Percentiles rank a stretch among this genome's conserved stretches.
Evolutionary conservation across 148 eudicot species (phyloP).

Genomic region (Arctostaphylos glauca): DNA sequence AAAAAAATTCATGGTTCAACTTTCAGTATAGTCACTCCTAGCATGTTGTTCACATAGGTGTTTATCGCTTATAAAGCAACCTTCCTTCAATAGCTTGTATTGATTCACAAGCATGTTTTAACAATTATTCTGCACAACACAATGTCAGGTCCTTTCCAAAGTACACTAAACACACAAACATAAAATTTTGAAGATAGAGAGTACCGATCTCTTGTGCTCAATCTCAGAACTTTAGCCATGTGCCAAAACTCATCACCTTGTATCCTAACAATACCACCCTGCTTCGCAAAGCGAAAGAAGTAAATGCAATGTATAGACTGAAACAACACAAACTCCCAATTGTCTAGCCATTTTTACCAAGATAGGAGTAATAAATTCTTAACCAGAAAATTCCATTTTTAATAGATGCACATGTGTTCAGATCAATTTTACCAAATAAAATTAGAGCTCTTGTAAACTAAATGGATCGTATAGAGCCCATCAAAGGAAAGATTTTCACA

Average conservation of each 20-base stretch:
- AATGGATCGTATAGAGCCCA: not conserved
- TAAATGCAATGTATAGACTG: not conserved
- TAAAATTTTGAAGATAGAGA: not conserved
- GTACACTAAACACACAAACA: not conserved
- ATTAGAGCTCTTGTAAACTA: not conserved
- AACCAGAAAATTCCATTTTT: not conserved
- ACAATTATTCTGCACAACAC: not conserved
- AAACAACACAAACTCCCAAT: not conserved
- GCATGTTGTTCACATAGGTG: not conserved
- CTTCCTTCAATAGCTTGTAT: not conserved
- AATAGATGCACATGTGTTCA: not conserved
- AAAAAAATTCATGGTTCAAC: not conserved
- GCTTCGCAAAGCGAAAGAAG: conserved; percentile 1
- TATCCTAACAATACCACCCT: conserved; percentile 68
- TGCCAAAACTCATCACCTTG: conserved; percentile 98
- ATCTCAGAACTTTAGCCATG: conserved; percentile 81
- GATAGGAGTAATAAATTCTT: not conserved
- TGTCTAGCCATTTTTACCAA: not conserved
- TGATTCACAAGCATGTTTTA: not conserved
- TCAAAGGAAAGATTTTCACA: not conserved
- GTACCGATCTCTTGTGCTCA: conserved; percentile 72
- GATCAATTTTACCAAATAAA: not conserved
- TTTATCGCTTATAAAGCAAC: not conserved
- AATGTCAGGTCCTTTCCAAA: not conserved
- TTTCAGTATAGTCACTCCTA: not conserved